Base-by-base conservation (phyloP, 164 flowering plant genomes). In the Euptelea pleiosperma region DNA sequence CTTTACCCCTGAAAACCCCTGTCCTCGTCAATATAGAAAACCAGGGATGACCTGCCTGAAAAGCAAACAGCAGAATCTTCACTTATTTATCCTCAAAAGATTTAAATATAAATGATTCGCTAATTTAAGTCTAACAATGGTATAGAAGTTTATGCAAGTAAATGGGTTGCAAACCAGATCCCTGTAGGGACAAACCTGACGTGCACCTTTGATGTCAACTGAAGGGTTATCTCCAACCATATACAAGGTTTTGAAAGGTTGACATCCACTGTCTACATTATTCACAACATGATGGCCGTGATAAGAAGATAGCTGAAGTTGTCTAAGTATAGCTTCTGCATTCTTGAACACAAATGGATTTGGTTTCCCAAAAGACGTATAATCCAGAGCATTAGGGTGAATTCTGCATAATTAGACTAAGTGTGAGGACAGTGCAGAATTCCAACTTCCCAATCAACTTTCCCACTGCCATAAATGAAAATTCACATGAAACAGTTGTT, bases 201-300 rank as follows among this genome's bases (percentile, higher is more conserved):
- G 63, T 65, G 94, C 96, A 28, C 97, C 99, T 37, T 82, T 84
- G 75, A 93, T 72, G 60, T 93, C 97, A 43, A 93, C 91, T 21
- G 73, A 60, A 60, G 97, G 99, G 68, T 90, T 90, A 69, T 90
- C 99, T 2, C 99, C 97, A 25, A 90, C 66, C 97, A 93, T 93
- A 58, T 93, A 93, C 14, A 93, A 64, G 40, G 81, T 87, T 64
- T 74, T 70, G 60, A 93, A 77, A 57, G 61, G 62, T 41, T 71
- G 70, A 40, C n/a, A 28, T 15, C 46, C 71, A 30, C 47, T 18
- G n/a, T 52, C 40, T 53, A 18, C 63, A 47, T 58, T 44, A 35
- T 69, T 44, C 42, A 49, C 39, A 16, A 7, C 31, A 26, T 44
- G 22, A 54, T 8, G 14, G 19, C 44, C 34, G 53, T 47, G 2